Base-by-base conservation (phyloP, 306 rosid genomes). In the Acacia confusa region DNA sequence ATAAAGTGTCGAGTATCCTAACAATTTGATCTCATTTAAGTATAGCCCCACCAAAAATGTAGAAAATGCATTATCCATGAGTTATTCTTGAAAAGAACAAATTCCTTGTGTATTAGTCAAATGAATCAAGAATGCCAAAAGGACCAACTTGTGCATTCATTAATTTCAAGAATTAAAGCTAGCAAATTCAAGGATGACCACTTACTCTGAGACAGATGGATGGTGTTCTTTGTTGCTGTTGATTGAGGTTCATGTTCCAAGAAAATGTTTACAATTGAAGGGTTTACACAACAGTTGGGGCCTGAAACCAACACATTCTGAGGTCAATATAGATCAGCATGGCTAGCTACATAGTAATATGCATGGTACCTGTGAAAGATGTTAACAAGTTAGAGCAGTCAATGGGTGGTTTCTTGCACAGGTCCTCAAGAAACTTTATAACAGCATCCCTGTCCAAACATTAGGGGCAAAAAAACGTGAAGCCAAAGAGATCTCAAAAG, bases 171-270 rank as follows among this genome's bases (percentile, higher is more conserved):
- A 63, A 28, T 15, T 63, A 27, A 63, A 28, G 38, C 68, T 63
- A 13, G 34, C 17, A 47, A 47, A 47, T 47, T 47, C 17, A 12
- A 11, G 52, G 15, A 2, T 47, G 52, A 47, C 3, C 52, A 47
- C 52, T 47, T 47, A 47, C 52, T 47, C 52, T 47, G 98, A 85
- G 98, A 84, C 27, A 93, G 76, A 86, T 95, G 98, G 70, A 95
- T 81, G 96, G 93, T 82, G 91, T 92, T 92, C 88, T 92, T 93
- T 20, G 97, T 95, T 50, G 99, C 89, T 7, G 97, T 81, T 76
- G 99, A 82, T 81, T 93, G 99, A 80, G 97, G 98, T 81, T 95
- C 99, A 17, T 93, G 94, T 22, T 85, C 92, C 77, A 95, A 86
- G 81, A 93, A 90, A 3, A 81, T 77, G 43, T 84, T 89, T 12